Evolutionary conservation across 2,329 filamentous ascomycete species (phyloP), one percentile per base, ranked within the genome.

Genomic region (Arachnomyces sp.): DNA sequence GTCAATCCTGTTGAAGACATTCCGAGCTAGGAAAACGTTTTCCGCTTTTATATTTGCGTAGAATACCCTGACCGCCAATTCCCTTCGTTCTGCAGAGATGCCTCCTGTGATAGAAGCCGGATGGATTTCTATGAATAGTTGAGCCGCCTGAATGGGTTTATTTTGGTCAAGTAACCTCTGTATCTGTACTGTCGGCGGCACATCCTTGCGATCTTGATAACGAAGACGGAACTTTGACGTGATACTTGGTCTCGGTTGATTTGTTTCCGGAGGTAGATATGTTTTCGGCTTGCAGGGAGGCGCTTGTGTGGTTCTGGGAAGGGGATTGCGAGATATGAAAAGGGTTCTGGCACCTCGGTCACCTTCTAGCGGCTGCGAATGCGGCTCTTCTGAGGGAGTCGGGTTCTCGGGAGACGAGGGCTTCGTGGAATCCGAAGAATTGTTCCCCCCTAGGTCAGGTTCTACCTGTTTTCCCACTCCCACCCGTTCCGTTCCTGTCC

Each of bases 11-110:
- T 56, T 41, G 36, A 65, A 67, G 2, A 66, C 33, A 35, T 49
- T 56, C 21, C 59, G 49, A n/a, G 64, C 64, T 8, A 65, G 51
- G 36, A 59, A 62, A 1, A 63, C 51, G 33, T 66, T 66, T 4
- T 55, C 55, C 30, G 56, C 52, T 31, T 51, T 52, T 45, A 64
- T 60, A 39, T 65, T 67, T 11, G 50, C 46, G 25, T 54, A 57
- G 41, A 66, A 64, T 4, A 60, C 37, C 12, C 52, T 41, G 28
- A 55, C 43, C 14, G 53, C 56, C 29, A 65, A 52, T 13, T 60
- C 52, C 40, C 54, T 52, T 16, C 50, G 51, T 33, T 53, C 52
- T 13, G 41, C 49, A 4, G 55, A 54, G 21, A 59, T 54, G 3
- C 47, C 46, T 30, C 44, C 21, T 29, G n/a, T 39, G 21, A 48